Conservation (phyloP, 2,329 filamentous ascomycete genomes). For the Calonectria honghensis region DNA sequence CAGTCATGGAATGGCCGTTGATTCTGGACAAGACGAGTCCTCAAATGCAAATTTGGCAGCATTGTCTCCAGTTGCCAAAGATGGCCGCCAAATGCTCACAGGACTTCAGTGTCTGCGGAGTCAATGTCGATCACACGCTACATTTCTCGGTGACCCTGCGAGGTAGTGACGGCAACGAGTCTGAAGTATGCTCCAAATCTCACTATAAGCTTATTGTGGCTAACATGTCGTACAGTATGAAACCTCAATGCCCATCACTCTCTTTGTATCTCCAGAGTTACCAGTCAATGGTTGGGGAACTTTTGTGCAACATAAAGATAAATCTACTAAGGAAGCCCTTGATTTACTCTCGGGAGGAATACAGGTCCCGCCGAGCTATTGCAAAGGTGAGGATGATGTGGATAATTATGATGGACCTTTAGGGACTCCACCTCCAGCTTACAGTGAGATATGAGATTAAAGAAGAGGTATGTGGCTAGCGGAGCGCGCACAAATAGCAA, state of each 20-base stretch:
- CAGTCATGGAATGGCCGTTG: slow-evolving; percentile 26
- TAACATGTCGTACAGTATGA: slow-evolving; percentile 3
- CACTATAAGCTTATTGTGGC: rapidly evolving
- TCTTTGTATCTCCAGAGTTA: slow-evolving; percentile 34
- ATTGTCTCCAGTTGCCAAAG: slow-evolving; percentile 20
- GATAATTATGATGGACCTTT: neutral
- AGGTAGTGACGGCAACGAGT: slow-evolving; percentile 6
- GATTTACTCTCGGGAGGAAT: slow-evolving; percentile 25
- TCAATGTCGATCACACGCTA: slow-evolving; percentile 27
- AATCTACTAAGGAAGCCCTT: neutral
- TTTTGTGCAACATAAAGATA: slow-evolving; percentile 7
- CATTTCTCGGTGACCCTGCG: slow-evolving; percentile 9
- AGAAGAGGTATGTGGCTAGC: neutral
- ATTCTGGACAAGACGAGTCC: neutral
- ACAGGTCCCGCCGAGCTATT: slow-evolving; percentile 28
- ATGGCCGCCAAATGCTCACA: slow-evolving; percentile 26
- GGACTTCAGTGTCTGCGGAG: slow-evolving; percentile 18
- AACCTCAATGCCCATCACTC: slow-evolving; percentile 5
- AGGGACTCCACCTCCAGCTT: slow-evolving; percentile 23
- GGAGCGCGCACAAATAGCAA: neutral
- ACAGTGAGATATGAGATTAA: slow-evolving; percentile 3
- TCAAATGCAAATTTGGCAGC: slow-evolving; percentile 20
- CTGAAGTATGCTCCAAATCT: neutral
- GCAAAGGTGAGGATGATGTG: neutral
- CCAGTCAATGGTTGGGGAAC: slow-evolving; percentile 31